phyloP scores from a whole-genome alignment of 78 protist genomes.

The Isochrysis galbana region DNA sequence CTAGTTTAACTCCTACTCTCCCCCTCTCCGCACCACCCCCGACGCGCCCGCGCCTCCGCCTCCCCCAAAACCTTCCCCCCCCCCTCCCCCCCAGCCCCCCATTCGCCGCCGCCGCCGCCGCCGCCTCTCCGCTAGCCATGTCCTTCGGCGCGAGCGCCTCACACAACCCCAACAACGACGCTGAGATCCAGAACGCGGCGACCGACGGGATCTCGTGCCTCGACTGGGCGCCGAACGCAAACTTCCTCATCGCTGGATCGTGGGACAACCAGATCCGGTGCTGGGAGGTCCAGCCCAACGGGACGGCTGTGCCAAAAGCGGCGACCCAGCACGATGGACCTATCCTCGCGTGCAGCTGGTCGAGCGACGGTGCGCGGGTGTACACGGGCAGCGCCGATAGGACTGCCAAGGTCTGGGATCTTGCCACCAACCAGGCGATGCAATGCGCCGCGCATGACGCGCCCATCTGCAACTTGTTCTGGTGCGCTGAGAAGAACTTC shows the following conservation, averaged over 20 bases:
- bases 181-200: not conserved
- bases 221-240: not conserved
- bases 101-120: too few relatives aligned
- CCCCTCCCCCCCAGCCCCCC: too few relatives aligned
- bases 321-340: not conserved
- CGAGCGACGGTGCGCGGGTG: not conserved
- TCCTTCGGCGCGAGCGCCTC: not conserved
- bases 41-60: too few relatives aligned
- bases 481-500: slow-evolving; percentile 50
- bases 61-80: too few relatives aligned
- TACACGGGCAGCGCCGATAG: not conserved
- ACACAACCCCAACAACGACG: slow-evolving; percentile 15
- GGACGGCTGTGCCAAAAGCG: not conserved
- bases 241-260: slow-evolving; percentile 12
- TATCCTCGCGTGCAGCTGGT: not conserved
- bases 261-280: slow-evolving; percentile 27
- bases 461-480: slow-evolving; percentile 60
- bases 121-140: too few relatives aligned
- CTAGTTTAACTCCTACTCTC: too few relatives aligned
- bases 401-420: not conserved
- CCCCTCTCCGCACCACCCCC: too few relatives aligned
- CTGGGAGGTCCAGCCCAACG: not conserved
- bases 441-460: slow-evolving; percentile 59
- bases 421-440: not conserved
- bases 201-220: slow-evolving; percentile 16